Evolutionary conservation across 75 land plant genomes (phyloP).

Genomic region (Sequoia sempervirens): DNA sequence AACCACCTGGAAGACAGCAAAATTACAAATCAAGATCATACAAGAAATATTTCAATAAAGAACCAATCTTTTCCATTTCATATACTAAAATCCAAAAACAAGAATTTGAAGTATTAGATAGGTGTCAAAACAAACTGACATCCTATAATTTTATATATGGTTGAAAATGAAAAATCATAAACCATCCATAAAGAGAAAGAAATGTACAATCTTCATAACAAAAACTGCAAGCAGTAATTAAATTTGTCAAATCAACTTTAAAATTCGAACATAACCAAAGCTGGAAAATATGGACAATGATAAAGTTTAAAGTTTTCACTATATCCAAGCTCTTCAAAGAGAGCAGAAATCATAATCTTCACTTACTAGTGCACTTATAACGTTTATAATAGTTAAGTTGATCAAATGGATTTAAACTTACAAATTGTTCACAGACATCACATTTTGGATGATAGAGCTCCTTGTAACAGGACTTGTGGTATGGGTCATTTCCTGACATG

Average conservation of each 20-base stretch:
- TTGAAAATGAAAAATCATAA: not conserved
- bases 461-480: slow-evolving; percentile 83
- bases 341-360: not conserved
- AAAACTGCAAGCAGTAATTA: not conserved
- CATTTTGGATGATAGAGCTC: slow-evolving; percentile 81
- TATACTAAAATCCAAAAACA: not conserved
- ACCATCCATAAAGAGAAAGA: not conserved
- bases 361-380: not conserved
- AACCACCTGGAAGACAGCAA: not conserved
- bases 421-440: slow-evolving; percentile 81
- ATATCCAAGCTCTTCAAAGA: not conserved
- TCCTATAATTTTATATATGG: not conserved
- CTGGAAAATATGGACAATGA: not conserved
- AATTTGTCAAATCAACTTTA: not conserved
- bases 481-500: slow-evolving; percentile 54
- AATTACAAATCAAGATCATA: not conserved
- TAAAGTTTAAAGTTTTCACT: not conserved
- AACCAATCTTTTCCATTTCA: not conserved
- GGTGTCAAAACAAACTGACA: not conserved
- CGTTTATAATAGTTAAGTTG: not conserved
- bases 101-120: not conserved
- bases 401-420: slow-evolving; percentile 28
- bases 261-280: not conserved
- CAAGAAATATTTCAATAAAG: not conserved
- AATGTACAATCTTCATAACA: not conserved